Evolutionary conservation across 208 protist genomes (phyloP).

Genomic region (Histomonas meleagridis): DNA sequence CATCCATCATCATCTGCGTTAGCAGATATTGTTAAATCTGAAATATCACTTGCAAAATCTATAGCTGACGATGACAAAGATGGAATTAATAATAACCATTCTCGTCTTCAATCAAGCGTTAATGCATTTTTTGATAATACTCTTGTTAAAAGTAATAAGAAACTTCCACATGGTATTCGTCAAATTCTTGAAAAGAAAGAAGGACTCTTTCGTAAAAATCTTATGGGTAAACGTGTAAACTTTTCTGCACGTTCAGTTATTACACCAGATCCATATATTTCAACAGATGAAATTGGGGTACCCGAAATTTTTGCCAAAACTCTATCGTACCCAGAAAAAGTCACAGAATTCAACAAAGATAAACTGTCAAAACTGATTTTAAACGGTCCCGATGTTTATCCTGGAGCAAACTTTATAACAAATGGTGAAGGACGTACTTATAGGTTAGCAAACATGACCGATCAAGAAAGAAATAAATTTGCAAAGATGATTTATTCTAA

Average conservation of each 20-base stretch:
- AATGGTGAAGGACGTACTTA: conserved; percentile 41
- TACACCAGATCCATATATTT: conserved; percentile 88
- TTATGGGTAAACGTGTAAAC: conserved; percentile 99
- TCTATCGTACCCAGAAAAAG: conserved; percentile 43
- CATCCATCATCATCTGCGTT: conserved; percentile 1
- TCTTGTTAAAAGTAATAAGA: neutral
- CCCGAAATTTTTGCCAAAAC: conserved; percentile 59
- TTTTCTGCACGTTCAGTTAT: conserved; percentile 81
- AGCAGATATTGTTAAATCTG: neutral
- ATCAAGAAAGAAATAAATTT: neutral
- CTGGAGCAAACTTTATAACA: conserved; percentile 87
- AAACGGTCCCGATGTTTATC: conserved; percentile 87
- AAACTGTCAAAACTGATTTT: conserved; percentile 76
- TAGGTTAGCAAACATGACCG: neutral
- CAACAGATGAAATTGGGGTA: conserved; percentile 66
- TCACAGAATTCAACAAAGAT: conserved; percentile 43
- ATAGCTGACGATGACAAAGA: neutral
- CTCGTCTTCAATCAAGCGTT: neutral
- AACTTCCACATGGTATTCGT: conserved; percentile 39
- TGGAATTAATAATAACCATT: neutral
- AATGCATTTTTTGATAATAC: neutral
- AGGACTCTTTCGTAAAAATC: conserved; percentile 96
- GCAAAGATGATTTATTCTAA: neutral
- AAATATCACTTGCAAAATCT: neutral
- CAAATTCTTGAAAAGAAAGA: conserved; percentile 93